A percentile compares a stretch with the other conserved stretches of the same genome.
These are phyloP conservation scores for Misopates orontium DNA, from an alignment of 257 asterid species.

Conservation along the genomic window DNA sequence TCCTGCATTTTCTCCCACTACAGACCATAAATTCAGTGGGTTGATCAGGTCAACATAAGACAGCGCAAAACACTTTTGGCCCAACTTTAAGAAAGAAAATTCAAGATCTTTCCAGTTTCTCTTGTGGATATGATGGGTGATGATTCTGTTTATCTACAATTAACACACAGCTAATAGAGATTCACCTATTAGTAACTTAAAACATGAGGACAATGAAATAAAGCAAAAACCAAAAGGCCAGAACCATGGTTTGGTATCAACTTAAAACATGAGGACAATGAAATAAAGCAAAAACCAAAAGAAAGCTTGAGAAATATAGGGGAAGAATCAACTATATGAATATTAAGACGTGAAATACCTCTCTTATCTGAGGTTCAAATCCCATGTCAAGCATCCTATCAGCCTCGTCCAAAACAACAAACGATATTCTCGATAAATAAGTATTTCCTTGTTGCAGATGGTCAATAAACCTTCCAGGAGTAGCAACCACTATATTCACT, in stretches of 20 bases:
- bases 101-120: not conserved
- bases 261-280: not conserved
- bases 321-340: not conserved
- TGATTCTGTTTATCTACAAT: not conserved
- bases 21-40: not conserved
- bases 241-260: not conserved
- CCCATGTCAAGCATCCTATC: constrained; percentile 98
- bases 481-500: constrained; percentile 84
- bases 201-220: too few species aligned
- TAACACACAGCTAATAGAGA: not conserved
- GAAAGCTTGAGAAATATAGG: constrained; percentile 9
- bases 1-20: not conserved
- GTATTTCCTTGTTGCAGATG: constrained; percentile 85
- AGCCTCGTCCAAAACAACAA: constrained; percentile 86
- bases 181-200: not conserved
- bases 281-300: constrained; percentile 11
- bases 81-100: not conserved
- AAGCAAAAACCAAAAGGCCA: not conserved
- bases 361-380: constrained; percentile 94
- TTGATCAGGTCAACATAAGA: not conserved
- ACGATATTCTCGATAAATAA: constrained; percentile 65
- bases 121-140: not conserved
- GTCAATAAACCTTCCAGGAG: constrained; percentile 92
- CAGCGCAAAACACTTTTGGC: too few species aligned
- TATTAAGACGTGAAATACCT: constrained; percentile 40